These are phyloP conservation scores for Hypoxylon trugodes DNA, from an alignment of 495 filamentous ascomycete genomes.

Conservation along the genomic window DNA sequence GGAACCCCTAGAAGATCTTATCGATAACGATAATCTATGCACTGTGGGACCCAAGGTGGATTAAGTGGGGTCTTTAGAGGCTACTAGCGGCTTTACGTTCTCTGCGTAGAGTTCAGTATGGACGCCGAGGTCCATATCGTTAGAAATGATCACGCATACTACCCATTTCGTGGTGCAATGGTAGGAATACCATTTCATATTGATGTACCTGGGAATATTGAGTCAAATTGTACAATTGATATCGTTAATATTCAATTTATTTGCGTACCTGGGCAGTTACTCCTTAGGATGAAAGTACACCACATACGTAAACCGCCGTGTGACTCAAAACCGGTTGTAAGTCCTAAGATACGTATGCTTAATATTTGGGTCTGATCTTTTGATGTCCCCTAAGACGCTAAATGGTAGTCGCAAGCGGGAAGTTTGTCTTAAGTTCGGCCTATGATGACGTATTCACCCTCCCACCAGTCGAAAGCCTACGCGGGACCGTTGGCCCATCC, in stretches of 20 bases:
- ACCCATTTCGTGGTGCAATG: not conserved
- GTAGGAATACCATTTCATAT: not conserved
- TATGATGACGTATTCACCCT: constrained; percentile 35
- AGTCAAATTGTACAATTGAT: too few relatives aligned
- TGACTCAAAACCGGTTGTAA: constrained; percentile 12
- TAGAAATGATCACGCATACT: not conserved
- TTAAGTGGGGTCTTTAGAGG: constrained; percentile 6
- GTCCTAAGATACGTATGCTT: not conserved
- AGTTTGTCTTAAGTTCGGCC: constrained; percentile 25
- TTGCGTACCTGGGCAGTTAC: too few relatives aligned
- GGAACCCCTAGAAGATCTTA: constrained; percentile 18
- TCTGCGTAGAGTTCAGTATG: not conserved
- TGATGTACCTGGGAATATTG: not conserved
- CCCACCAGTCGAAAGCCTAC: constrained; percentile 19
- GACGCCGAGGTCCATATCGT: not conserved
- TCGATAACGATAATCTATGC: constrained; percentile 38
- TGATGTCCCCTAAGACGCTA: constrained; percentile 20
- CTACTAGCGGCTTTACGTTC: constrained; percentile 29
- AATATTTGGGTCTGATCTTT: not conserved
- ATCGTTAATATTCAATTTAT: too few relatives aligned
- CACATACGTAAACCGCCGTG: constrained; percentile 11
- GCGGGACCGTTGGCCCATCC: constrained; percentile 24
- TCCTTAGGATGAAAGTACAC: too few relatives aligned
- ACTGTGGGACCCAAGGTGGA: too few relatives aligned
- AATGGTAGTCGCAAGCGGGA: constrained; percentile 10